Base-by-base conservation (phyloP, 1,139 yeast species). In the Yamadazyma oceani region DNA sequence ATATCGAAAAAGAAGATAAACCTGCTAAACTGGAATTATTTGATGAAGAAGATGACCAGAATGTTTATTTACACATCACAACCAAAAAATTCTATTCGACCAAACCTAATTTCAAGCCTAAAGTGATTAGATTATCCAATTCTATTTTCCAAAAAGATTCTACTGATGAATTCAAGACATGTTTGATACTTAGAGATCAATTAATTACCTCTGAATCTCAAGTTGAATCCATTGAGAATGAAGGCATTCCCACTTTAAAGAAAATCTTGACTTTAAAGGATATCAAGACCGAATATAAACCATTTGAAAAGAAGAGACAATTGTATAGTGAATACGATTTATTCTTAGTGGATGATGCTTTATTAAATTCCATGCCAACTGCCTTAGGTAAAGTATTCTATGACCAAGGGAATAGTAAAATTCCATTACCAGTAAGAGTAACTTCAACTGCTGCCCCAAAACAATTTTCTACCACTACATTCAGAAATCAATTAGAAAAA, bases 331-430 rank as follows among this genome's bases (percentile, higher is more conserved):
- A 74, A 37, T 82, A 72, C 54, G 95, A 90, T 53, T 51, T 89
- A 44, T 87, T 92, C 58, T 60, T 92, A 36, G 82, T 87, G 35
- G 97, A 92, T 62, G 96, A 89, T 50, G 82, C 85, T 28, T 72
- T 90, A 34, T 71, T 88, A 40, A 81, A 89, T 36, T 70, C 86
- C 44, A 73, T 90, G 66, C 98, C 98, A 38, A 80, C 82, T 48
- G 65, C 85, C 31, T 69, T 92, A 47, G 96, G 97, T 36, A 87
- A 87, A 63, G 71, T 78, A 3, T 92, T 89, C 57, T 85, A 82
- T 60, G 60, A 53, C 25, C 69, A 69, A 43, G 63, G 72, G 31
- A 68, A 72, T 40, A 60, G 66, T 42, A 86, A 86, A 56, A 61
- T 82, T 22, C 97, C 97, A 29, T 58, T 89, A 36, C 81, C 95